Evolutionary conservation across 2,329 filamentous ascomycete genomes (phyloP), one percentile per base, ranked within the genome.

Genomic region (Ceratocystis smalleyi): DNA sequence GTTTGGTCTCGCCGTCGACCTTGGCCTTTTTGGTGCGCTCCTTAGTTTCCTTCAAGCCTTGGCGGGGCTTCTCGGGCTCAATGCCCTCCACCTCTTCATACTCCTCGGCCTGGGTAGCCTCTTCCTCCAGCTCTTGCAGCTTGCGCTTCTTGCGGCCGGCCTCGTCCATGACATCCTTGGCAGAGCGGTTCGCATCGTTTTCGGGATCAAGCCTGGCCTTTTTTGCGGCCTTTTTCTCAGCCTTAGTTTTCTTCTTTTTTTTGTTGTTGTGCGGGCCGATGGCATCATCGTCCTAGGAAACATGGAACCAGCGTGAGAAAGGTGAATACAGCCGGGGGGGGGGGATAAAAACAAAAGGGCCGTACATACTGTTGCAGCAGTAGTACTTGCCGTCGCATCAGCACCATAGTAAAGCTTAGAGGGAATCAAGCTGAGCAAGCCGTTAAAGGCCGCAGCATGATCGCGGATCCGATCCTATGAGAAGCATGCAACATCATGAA

Each of bases 201-300:
- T 92, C 89, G 30, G 94, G 91, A 71, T 97, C 89, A 49, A 97
- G 81, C 77, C 96, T 97, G 67, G 88, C 89, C 72, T 86, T 83
- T 76, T 91, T 91, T 64, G 90, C 88, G 69, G 87, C 85, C 67
- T 84, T 83, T 66, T 89, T 89, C 74, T 96, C 83, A 74, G 90
- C 88, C 73, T 95, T 96, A 61, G 90, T 92, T 77, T 97, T 91
- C 78, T 97, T 97, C 77, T 94, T 95, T 72, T 87, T 87, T 74
- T 61, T 35, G 54, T 57, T 62, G 30, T 49, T 51, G 24, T 61
- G 40, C 45, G 43, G 54, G 86, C 85, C 73, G 40, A 51, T 30
- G 90, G 91, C 95, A 22, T 24, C 27, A 85, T 96, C 90, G 71
- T 94, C 88, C 90, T 95, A 69, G 61, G 63, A 57, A 43, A 49